Conservation (phyloP, 2,329 filamentous ascomycete genomes). For the Hymenoscyphus albidus region DNA sequence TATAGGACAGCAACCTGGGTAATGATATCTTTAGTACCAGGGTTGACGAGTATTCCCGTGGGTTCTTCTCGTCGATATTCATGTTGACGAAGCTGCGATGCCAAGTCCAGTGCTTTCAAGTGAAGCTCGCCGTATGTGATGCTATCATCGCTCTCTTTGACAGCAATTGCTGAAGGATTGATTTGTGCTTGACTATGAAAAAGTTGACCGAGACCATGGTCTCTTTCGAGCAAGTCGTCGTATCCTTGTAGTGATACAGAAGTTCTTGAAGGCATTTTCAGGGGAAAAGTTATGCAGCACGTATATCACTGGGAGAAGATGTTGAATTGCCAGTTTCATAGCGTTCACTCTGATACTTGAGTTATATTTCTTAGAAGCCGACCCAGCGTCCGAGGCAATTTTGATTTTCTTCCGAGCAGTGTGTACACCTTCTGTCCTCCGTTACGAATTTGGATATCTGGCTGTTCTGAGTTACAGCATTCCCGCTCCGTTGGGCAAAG, state of each 20-base stretch:
- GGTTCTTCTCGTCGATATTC: conserved; percentile 4
- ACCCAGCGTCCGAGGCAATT: background rate
- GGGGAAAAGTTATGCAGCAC: background rate
- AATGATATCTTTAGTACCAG: conserved; percentile 3
- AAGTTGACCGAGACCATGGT: background rate
- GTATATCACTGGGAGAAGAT: background rate
- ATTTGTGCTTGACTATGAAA: background rate
- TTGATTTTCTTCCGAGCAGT: background rate
- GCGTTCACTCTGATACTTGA: background rate
- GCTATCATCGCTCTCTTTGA: background rate
- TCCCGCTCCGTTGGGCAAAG: conserved; percentile 3
- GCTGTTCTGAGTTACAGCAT: background rate
- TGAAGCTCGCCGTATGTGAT: conserved; percentile 2
- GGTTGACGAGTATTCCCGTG: background rate
- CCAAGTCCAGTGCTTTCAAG: conserved; percentile 4
- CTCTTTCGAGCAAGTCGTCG: background rate
- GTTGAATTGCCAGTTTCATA: background rate
- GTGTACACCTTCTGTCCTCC: background rate
- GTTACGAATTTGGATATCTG: conserved; percentile 1
- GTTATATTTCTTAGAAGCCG: background rate
- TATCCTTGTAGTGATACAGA: background rate
- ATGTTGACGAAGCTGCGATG: background rate
- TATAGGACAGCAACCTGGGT: conserved; percentile 5
- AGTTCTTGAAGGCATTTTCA: background rate
- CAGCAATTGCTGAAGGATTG: background rate